Base-by-base conservation (phyloP, 1,284 basidiomycete genomes). In the Irpex sp. region DNA sequence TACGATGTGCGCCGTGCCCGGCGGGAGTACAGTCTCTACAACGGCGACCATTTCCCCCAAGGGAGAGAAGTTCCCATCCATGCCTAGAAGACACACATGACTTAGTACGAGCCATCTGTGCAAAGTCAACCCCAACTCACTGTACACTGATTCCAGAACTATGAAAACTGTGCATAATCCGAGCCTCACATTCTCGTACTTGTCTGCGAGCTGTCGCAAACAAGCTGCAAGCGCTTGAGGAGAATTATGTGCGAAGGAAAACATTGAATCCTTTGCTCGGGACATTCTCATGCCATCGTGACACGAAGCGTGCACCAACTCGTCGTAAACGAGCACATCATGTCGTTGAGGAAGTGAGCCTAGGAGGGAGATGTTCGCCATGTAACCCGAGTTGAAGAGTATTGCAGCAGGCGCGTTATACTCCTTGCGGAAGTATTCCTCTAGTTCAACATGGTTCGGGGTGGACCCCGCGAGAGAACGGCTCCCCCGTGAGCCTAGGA, bases 361-460 rank as follows among this genome's bases (percentile, higher is more conserved):
- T 76, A 96, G 94, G 72, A 97, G 85, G 0, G 89, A 89, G 1
- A 89, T 89, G 71, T 97, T 97, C 15, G 95, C 94, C 73, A 97
- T 94, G 74, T 89, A 98, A 0, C 96, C 96, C 0, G 92, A 94
- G 74, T 94, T 96, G 85, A 96, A 97, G 5, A 97, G 81, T 11
- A 97, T 79, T 0, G 91, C 92, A 0, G 85, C 78, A 21, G 84
- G 83, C 4, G 83, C 78, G 9, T 75, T 68, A 75, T 94, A 92
- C 73, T 91, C 90, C 1, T 57, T 26, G 26, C 26, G 26, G 26
- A 26, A 26, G 26, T 26, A 26, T 26, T 26, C 26, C 26, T 26
- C 26, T 26, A 26, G 26, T 26, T 26, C 26, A 4, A 26, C 26
- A 4, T 26, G 26, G 26, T 26, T 26, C 26, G 26, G 26, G 26